These are phyloP conservation scores for Neophaeococcomyces mojaviensis DNA, from an alignment of 2,329 filamentous ascomycete species.

Conservation along the genomic window DNA sequence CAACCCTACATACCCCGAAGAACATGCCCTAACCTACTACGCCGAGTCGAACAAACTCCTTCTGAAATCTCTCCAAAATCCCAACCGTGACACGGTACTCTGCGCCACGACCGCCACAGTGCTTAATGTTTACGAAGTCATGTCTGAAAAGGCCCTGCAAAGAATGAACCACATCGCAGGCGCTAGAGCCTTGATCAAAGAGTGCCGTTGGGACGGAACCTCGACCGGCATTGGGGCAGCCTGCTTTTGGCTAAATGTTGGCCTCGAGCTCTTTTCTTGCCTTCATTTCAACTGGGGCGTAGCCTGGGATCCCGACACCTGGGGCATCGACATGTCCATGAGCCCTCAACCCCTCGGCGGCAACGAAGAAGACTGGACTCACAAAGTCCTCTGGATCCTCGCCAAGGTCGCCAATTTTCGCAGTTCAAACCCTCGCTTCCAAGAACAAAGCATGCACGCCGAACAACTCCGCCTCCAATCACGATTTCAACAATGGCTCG, in stretches of 20 bases:
- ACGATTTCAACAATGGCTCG: slow-evolving; percentile 68
- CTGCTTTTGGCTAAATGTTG: slow-evolving; percentile 91
- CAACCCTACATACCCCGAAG: slow-evolving; percentile 62
- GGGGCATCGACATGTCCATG: slow-evolving; percentile 78
- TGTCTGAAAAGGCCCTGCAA: slow-evolving; percentile 70
- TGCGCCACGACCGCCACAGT: slow-evolving; percentile 84
- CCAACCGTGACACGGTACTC: slow-evolving; percentile 72
- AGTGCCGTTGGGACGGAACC: slow-evolving; percentile 79
- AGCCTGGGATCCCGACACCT: slow-evolving; percentile 82
- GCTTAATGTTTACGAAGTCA: slow-evolving; percentile 86
- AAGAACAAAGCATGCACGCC: slow-evolving; percentile 47
- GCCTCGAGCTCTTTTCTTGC: slow-evolving; percentile 83
- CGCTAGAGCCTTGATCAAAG: slow-evolving; percentile 75
- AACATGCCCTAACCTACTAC: slow-evolving; percentile 76
- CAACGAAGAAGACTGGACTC: slow-evolving; percentile 76
- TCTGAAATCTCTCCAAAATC: slow-evolving; percentile 69
- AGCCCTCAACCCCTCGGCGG: slow-evolving; percentile 46
- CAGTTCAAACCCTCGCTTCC: slow-evolving; percentile 53
- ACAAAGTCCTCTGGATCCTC: slow-evolving; percentile 80
- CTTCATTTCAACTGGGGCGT: slow-evolving; percentile 80
- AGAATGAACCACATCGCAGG: slow-evolving; percentile 87
- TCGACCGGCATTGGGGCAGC: slow-evolving; percentile 73
- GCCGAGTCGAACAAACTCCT: slow-evolving; percentile 75
- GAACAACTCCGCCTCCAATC: slow-evolving; percentile 58
- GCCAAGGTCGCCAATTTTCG: slow-evolving; percentile 83